phyloP scores from a whole-genome alignment of 2,329 filamentous ascomycete species.

The Penicillium oxalicum region DNA sequence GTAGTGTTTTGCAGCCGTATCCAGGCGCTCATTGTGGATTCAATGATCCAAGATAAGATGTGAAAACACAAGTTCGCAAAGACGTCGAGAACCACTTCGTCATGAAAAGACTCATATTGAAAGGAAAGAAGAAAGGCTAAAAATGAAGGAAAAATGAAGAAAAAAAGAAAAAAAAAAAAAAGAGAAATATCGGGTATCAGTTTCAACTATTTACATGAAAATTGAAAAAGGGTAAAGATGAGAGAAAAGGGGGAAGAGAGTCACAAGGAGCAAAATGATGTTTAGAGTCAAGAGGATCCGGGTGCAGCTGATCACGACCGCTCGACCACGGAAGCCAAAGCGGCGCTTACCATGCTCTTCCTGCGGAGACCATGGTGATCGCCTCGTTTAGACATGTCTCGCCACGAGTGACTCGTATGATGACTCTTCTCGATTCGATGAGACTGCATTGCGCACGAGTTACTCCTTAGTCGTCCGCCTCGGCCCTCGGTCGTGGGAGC shows the following conservation, averaged over 20 bases:
- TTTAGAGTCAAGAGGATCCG: no score
- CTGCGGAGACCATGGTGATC: slow-evolving; percentile 33
- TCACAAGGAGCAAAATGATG: not conserved
- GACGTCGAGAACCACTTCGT: no score
- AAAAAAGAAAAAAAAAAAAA: no score
- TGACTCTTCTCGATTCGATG: slow-evolving; percentile 33
- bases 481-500: slow-evolving; percentile 5
- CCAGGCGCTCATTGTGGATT: no score
- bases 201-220: slow-evolving; percentile 15
- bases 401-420: slow-evolving; percentile 14
- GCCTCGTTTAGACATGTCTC: slow-evolving; percentile 28
- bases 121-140: no score
- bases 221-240: not conserved
- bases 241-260: no score
- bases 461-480: slow-evolving; percentile 25
- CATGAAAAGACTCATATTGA: no score
- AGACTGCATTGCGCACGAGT: slow-evolving; percentile 18
- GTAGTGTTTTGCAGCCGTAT: no score
- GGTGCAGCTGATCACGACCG: not conserved
- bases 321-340: slow-evolving; percentile 33
- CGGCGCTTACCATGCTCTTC: slow-evolving; percentile 36
- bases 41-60: no score
- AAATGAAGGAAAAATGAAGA: no score
- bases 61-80: no score
- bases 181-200: slow-evolving; percentile 14